A percentile compares a stretch with the other conserved stretches of the same genome.
phyloP scores from a whole-genome alignment of 2,329 filamentous ascomycete genomes.

The Arthroderma sp. region DNA sequence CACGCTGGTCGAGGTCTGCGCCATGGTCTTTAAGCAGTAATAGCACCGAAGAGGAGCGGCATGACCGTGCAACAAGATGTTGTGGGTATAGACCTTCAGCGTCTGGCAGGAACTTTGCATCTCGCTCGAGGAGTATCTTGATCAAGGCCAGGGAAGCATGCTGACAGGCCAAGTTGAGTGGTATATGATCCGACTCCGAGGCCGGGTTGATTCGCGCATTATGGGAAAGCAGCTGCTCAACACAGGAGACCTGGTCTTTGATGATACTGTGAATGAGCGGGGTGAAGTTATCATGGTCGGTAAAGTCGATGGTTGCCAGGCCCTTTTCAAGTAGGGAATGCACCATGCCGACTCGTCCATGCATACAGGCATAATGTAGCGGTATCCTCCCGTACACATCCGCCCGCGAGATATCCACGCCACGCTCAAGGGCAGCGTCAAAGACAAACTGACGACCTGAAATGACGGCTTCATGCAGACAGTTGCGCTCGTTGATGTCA shows the following conservation, averaged over 20 bases:
- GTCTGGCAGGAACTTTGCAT: conserved; percentile 76
- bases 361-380: conserved; percentile 91
- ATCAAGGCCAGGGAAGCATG: conserved; percentile 79
- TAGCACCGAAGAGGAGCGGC: conserved; percentile 66
- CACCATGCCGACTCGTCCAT: conserved; percentile 76
- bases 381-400: conserved; percentile 93
- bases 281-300: conserved; percentile 95
- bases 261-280: conserved; percentile 92
- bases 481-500: conserved; percentile 95
- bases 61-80: conserved; percentile 83
- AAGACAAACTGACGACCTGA: conserved; percentile 75
- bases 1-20: conserved; percentile 78
- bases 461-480: conserved; percentile 90
- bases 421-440: conserved; percentile 58
- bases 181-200: conserved; percentile 82
- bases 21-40: conserved; percentile 72
- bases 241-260: conserved; percentile 68
- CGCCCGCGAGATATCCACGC: conserved; percentile 64
- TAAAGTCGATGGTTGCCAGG: conserved; percentile 65
- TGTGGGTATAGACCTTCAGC: conserved; percentile 96
- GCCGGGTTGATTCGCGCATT: conserved; percentile 77
- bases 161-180: conserved; percentile 87
- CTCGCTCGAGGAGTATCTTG: conserved; percentile 67
- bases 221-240: conserved; percentile 61
- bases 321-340: conserved; percentile 58